These are phyloP conservation scores for Petunia hybrid DNA, from an alignment of 305 asterid species.

Conservation along the genomic window DNA sequence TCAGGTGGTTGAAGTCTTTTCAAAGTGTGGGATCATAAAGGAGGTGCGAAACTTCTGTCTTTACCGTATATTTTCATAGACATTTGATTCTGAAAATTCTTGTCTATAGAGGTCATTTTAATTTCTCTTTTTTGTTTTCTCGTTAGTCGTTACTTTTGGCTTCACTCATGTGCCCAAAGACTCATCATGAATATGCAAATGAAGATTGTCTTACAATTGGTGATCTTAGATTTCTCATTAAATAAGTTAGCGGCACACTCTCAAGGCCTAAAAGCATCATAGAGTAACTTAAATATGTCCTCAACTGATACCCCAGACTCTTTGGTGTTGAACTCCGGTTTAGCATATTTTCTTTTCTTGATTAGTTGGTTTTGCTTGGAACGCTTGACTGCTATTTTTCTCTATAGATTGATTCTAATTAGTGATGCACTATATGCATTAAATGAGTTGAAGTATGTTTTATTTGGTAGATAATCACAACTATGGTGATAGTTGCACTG, in stretches of 20 bases:
- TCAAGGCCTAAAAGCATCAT: conserved; percentile 7
- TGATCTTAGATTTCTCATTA: not conserved
- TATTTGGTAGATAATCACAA: not conserved
- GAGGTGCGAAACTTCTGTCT: conserved; percentile 58
- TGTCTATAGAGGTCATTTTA: conserved; percentile 4
- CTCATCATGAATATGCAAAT: conserved; percentile 16
- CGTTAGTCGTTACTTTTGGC: not conserved
- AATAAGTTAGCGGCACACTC: not conserved
- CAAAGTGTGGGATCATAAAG: conserved; percentile 94
- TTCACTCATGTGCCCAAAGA: not conserved
- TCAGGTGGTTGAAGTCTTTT: conserved; percentile 89
- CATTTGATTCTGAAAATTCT: conserved; percentile 23
- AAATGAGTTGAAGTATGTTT: not conserved
- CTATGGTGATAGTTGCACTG: conserved; percentile 23
- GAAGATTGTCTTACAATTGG: conserved; percentile 2
- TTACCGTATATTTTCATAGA: not conserved
- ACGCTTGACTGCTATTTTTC: conserved; percentile 19
- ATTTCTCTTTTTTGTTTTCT: not conserved
- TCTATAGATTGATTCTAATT: conserved; percentile 17
- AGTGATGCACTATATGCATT: not conserved
- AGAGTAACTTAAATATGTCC: conserved; percentile 7
- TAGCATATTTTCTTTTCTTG: not conserved
- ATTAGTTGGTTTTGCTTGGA: conserved; percentile 12
- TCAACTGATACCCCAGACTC: not conserved
- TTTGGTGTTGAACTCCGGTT: not conserved